Evolutionary conservation across 306 rosid species (phyloP).

Genomic region (Dalbergia cultrata): DNA sequence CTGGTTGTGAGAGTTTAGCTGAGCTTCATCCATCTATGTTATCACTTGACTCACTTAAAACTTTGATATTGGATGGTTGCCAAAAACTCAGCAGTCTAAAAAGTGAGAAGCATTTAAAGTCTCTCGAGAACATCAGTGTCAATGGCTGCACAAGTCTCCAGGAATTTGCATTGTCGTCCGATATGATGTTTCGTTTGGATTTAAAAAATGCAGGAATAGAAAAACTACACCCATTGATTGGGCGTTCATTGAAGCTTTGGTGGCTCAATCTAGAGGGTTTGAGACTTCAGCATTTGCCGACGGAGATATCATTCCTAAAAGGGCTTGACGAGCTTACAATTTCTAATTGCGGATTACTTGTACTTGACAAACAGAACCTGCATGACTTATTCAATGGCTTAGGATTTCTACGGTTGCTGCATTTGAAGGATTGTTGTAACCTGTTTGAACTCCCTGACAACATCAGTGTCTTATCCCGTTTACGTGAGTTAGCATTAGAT

Average conservation of each 20-base stretch:
- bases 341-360: background rate
- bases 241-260: background rate
- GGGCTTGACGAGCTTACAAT: background rate
- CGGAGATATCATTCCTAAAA: background rate
- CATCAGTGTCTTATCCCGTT: background rate
- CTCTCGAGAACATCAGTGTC: rapidly evolving
- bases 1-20: background rate
- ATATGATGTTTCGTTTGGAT: background rate
- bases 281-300: background rate
- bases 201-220: background rate
- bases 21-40: slow-evolving; percentile 7
- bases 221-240: background rate
- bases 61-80: background rate
- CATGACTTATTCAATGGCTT: background rate
- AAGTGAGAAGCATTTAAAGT: background rate
- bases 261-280: background rate
- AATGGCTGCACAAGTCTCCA: background rate
- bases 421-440: background rate
- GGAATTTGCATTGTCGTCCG: background rate
- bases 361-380: background rate
- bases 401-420: rapidly evolving
- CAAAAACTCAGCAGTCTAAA: background rate
- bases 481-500: background rate
- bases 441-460: slow-evolving; percentile 20
- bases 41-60: background rate